phyloP scores from a whole-genome alignment of 75 land plant species.

The Chamaecyparis obtusa region DNA sequence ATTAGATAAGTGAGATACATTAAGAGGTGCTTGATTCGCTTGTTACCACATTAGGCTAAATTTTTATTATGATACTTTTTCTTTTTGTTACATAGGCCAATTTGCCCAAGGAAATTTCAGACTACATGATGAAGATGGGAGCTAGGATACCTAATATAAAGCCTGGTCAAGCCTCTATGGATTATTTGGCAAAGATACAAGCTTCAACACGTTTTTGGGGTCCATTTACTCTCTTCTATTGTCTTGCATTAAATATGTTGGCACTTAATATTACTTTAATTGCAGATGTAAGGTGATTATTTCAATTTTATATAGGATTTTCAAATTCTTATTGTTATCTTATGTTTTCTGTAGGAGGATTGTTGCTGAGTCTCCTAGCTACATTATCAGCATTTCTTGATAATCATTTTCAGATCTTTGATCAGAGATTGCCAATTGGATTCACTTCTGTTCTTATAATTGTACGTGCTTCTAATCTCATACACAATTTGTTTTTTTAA shows the following conservation, averaged over 20 bases:
- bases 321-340: background rate
- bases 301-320: background rate
- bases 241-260: background rate
- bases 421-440: slow-evolving; percentile 80
- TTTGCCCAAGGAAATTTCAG: slow-evolving; percentile 87
- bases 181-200: slow-evolving; percentile 84
- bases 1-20: background rate
- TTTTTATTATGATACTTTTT: background rate
- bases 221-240: slow-evolving; percentile 15
- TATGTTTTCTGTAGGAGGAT: slow-evolving; percentile 64
- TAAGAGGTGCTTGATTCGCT: background rate
- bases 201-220: slow-evolving; percentile 99
- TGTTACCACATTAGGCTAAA: background rate
- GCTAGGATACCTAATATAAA: slow-evolving; percentile 89
- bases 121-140: slow-evolving; percentile 95
- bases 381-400: slow-evolving; percentile 84
- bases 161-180: slow-evolving; percentile 87
- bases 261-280: background rate
- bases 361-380: slow-evolving; percentile 79
- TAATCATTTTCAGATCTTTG: slow-evolving; percentile 65
- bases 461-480: slow-evolving; percentile 49
- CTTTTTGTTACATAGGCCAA: slow-evolving; percentile 57
- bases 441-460: slow-evolving; percentile 94
- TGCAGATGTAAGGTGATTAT: background rate
- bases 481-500: too few species aligned